phyloP scores from a whole-genome alignment of 139 green algal species.

The Pedinophyceae sp. region DNA sequence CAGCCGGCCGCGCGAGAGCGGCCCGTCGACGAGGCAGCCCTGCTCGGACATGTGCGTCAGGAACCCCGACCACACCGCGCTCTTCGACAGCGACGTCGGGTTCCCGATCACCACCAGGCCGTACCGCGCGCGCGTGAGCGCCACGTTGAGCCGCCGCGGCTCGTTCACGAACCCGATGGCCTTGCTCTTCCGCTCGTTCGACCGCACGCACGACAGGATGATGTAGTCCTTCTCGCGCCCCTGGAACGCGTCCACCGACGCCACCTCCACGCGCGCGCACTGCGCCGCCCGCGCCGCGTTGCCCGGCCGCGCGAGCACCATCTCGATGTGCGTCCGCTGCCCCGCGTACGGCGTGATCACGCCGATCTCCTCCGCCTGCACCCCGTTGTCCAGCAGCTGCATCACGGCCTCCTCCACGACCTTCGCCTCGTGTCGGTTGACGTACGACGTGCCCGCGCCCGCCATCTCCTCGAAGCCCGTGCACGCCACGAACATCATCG shows the following conservation, averaged over 20 bases:
- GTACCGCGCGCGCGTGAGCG: constrained; percentile 60
- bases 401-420: constrained; percentile 86
- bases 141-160: constrained; percentile 73
- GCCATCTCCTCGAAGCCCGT: too few species aligned
- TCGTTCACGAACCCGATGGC: constrained; percentile 86
- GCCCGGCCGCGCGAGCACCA: constrained; percentile 54
- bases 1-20: neutral
- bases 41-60: constrained; percentile 77
- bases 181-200: constrained; percentile 29
- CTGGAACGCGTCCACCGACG: constrained; percentile 52
- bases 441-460: constrained; percentile 91
- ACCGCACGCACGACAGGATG: constrained; percentile 70
- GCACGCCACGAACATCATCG: too few species aligned
- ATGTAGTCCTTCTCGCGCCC: constrained; percentile 82
- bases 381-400: constrained; percentile 58
- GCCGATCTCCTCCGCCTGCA: constrained; percentile 71
- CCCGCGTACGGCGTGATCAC: constrained; percentile 98
- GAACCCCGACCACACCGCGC: constrained; percentile 77
- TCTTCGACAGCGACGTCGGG: constrained; percentile 1
- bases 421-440: too few species aligned
- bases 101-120: neutral
- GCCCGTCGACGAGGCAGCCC: constrained; percentile 73
- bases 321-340: constrained; percentile 77
- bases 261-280: too few species aligned
- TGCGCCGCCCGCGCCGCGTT: too few species aligned